Evolutionary conservation across 2,329 filamentous ascomycete genomes (phyloP), one percentile per base, ranked within the genome.

Genomic region (Phyllosticta citriasiana): DNA sequence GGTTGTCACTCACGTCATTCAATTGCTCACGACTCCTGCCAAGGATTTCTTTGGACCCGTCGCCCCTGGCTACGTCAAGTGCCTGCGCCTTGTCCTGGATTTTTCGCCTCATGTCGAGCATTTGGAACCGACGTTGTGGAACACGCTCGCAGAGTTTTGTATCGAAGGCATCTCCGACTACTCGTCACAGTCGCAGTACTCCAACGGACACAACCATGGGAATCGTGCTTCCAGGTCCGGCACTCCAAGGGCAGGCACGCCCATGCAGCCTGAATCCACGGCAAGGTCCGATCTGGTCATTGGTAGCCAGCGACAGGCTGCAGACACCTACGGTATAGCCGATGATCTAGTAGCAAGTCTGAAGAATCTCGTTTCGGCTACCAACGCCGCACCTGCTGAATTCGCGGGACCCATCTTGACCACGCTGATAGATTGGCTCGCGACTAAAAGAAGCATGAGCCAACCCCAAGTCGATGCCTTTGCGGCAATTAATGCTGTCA

Each of bases 31-130:
- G 1, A 81, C 78, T 16, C 73, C 80, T 1, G 82, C 85, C 59
- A 84, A 84, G 14, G 80, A 78, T 2, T 83, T 88, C 59, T 85
- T 90, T 65, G 80, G 85, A 62, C 86, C 88, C 12, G 79, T 99
- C 4, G 76, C 86, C 25, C 80, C 85, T 56, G 85, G 94, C 69
- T 96, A 97, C 71, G 81, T 89, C 66, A 96, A 89, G 76, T 83
- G 86, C 22, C 76, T 99, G 65, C 78, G 82, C 4, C 79, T 82
- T 27, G 74, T 97, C 2, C 80, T 97, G 19, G 83, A 85, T 52
- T 84, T 88, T 67, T 84, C 85, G 54, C 82, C 89, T 19, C 91
- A 95, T 71, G 85, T 88, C 27, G 95, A 97, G 73, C 86, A 91
- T 67, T 78, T 97, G 12, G 82, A 84, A 10, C 78, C 77, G 22